A percentile compares a stretch with the other conserved stretches of the same genome.
Conservation (phyloP, 345 rosid species). For the Populus davidiana region DNA sequence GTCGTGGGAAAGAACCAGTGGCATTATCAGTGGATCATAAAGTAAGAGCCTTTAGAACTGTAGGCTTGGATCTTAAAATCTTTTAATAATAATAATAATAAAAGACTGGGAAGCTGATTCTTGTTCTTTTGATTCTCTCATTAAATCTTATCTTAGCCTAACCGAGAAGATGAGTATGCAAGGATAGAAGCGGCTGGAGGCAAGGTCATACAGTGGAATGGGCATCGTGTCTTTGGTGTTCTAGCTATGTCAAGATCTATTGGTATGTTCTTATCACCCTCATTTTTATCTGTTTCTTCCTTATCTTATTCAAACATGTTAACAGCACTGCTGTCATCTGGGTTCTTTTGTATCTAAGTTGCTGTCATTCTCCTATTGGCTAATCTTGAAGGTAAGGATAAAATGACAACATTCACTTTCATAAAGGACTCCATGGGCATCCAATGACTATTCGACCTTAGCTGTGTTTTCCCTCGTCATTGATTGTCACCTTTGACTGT, state of each 20-base stretch:
- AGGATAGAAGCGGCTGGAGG: slow-evolving; percentile 98
- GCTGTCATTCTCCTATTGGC: not conserved
- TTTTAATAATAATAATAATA: not conserved
- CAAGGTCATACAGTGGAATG: slow-evolving; percentile 95
- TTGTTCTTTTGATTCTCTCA: not conserved
- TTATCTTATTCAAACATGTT: not conserved
- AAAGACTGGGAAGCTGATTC: not conserved
- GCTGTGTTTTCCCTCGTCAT: not conserved
- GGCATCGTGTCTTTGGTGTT: slow-evolving; percentile 94
- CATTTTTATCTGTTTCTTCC: not conserved
- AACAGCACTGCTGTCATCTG: not conserved
- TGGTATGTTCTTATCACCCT: slow-evolving; percentile 43
- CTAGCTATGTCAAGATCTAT: slow-evolving; percentile 98
- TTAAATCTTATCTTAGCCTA: slow-evolving; percentile 54
- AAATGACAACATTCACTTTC: not conserved
- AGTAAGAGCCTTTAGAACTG: slow-evolving; percentile 37
- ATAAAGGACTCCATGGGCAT: not conserved
- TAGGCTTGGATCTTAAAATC: not conserved
- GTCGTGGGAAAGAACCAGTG: slow-evolving; percentile 86
- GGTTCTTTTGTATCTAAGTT: not conserved
- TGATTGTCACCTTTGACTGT: not conserved
- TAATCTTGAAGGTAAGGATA: not conserved
- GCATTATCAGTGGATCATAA: slow-evolving; percentile 94
- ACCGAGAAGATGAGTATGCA: slow-evolving; percentile 89
- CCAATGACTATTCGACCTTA: not conserved